Evolutionary conservation across 495 filamentous ascomycete species (phyloP), one percentile per base, ranked within the genome.

Genomic region (Xylaria castorea): DNA sequence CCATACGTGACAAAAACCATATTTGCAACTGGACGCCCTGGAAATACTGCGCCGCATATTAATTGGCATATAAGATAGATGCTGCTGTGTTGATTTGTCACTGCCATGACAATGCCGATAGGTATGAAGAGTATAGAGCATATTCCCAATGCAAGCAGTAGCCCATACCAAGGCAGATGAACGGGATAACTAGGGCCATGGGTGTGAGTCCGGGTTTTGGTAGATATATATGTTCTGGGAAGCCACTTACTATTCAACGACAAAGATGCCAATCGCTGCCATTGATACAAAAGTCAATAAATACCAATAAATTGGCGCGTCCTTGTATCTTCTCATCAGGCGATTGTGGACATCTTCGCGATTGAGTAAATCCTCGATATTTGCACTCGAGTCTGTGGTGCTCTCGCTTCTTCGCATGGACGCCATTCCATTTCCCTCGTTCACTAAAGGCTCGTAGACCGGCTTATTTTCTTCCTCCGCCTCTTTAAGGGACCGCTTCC

Each of bases 1-100:
- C 92, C 92, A 74, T 95, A 95, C 8, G 92, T 96, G 55, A 92
- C 91, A 77, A 96, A 96, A 51, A 95, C 93, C 89, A 95, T 95
- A 75, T 97, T 94, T 44, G 93, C 92, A 18, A 97, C 91, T 0
- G 93, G 93, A 32, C 91, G 90, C 22, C 93, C 93, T 14, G 93
- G 92, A 75, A 95, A 96, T 27, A 93, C 80, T 51, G 85, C 88
- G 30, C 93, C 94, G 34, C 91, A 93, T 65, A 95, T 90, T 57
- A 96, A 88, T 75, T 95, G 92, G 80, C 93, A 94, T 73, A 94
- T 90, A 14, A 94, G 86, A 78, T 93, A 95, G 76, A 94, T 91
- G 75, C 88, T 91, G 76, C 88, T 91, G 77, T 94, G 92, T 61
- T 93, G 91, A 77, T 95, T 96, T 34, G 93, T 92, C 66, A 94